phyloP scores from a whole-genome alignment of 306 rosid genomes.

The Dryas drummondii region DNA sequence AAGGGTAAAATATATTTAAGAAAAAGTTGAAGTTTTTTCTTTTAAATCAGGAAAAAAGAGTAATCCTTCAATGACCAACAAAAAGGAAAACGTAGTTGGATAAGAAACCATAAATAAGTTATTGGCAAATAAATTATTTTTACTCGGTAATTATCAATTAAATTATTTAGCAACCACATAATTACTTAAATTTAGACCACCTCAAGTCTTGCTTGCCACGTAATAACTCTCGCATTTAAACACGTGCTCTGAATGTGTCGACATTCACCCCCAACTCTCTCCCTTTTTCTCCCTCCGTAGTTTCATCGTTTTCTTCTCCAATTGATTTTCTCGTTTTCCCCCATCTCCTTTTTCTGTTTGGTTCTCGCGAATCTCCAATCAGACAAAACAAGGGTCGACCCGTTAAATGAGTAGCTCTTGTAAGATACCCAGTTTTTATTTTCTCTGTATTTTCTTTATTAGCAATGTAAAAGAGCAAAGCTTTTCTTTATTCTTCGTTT shows the following conservation, averaged over 20 bases:
- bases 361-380: constrained; percentile 24
- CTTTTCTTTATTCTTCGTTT: background rate
- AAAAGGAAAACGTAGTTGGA: too few relatives aligned
- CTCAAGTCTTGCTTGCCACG: constrained; percentile 21
- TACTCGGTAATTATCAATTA: background rate
- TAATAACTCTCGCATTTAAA: background rate
- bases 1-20: too few relatives aligned
- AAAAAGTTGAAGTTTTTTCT: too few relatives aligned
- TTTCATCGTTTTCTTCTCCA: constrained; percentile 5
- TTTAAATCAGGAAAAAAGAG: too few relatives aligned
- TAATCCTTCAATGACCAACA: too few relatives aligned
- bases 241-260: constrained; percentile 35
- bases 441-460: constrained; percentile 6
- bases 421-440: constrained; percentile 19
- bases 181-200: background rate
- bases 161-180: background rate
- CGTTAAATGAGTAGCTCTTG: constrained; percentile 1
- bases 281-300: background rate
- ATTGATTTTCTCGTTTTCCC: background rate
- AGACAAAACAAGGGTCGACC: constrained; percentile 11
- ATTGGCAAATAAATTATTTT: background rate
- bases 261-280: constrained; percentile 20
- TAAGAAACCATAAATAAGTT: too few relatives aligned
- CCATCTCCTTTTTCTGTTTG: constrained; percentile 13
- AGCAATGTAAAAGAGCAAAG: constrained; percentile 1